These are phyloP conservation scores for Russula lepida DNA, from an alignment of 768 basidiomycete genomes.

Conservation along the genomic window DNA sequence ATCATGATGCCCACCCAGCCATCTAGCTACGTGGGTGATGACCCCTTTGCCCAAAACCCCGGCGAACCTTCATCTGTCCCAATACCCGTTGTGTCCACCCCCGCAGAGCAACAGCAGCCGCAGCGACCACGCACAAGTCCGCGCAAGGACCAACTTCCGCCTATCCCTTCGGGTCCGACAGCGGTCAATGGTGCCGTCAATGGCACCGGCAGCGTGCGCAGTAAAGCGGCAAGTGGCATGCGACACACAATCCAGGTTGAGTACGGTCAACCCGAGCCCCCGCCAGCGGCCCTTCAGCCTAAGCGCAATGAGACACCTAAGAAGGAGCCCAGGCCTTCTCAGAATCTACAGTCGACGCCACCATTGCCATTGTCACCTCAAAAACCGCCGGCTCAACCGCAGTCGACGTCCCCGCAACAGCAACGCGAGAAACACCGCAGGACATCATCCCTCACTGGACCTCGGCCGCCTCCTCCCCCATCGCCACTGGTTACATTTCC, in stretches of 20 bases:
- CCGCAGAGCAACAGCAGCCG: constrained; percentile 16
- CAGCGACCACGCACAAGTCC: constrained; percentile 9
- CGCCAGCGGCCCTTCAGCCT: constrained; percentile 3
- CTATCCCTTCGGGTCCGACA: neutral
- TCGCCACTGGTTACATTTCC: constrained; percentile 10
- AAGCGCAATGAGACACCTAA: constrained; percentile 13
- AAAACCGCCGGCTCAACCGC: neutral
- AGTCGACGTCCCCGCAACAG: constrained; percentile 1
- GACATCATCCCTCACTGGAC: constrained; percentile 2
- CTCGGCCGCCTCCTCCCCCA: constrained; percentile 12
- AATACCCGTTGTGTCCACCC: constrained; percentile 25
- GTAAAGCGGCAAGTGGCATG: constrained; percentile 41
- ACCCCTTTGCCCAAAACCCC: constrained; percentile 49
- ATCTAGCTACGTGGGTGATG: constrained; percentile 47
- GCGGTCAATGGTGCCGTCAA: constrained; percentile 31
- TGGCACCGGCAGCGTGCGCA: constrained; percentile 35
- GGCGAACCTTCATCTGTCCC: constrained; percentile 30
- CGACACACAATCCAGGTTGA: constrained; percentile 97
- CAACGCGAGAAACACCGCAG: constrained; percentile 13
- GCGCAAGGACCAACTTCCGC: constrained; percentile 14
- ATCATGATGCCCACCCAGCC: constrained; percentile 37
- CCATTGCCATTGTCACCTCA: neutral
- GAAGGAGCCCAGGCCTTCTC: constrained; percentile 6
- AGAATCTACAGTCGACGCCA: neutral
- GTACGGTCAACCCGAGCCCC: constrained; percentile 58